Evolutionary conservation across 129 eudicot species (phyloP).

Genomic region (Helichrysum umbraculigerum): DNA sequence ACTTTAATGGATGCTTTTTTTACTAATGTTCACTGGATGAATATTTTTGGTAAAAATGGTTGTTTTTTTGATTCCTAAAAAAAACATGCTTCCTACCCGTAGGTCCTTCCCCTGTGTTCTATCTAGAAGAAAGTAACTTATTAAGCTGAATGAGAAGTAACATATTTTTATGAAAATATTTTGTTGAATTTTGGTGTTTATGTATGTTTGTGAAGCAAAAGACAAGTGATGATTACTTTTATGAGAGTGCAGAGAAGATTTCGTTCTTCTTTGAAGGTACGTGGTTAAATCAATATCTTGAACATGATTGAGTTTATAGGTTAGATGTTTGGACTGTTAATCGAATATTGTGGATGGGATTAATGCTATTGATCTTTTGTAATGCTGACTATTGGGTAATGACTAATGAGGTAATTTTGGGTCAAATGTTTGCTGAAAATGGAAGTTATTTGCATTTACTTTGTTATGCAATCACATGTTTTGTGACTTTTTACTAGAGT

Average conservation of each 20-base stretch:
- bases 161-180: background rate
- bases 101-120: no score
- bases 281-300: background rate
- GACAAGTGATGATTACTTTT: constrained; percentile 81
- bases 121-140: no score
- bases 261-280: constrained; percentile 97
- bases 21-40: no score
- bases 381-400: background rate
- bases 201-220: constrained; percentile 47
- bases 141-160: background rate
- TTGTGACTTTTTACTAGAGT: background rate
- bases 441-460: background rate
- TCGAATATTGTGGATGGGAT: background rate
- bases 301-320: background rate
- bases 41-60: no score
- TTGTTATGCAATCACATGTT: background rate
- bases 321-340: background rate
- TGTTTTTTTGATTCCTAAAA: no score
- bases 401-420: background rate
- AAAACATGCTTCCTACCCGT: no score
- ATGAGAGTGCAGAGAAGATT: constrained; percentile 89
- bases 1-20: no score
- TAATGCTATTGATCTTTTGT: background rate
- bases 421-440: background rate
- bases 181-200: background rate